phyloP scores from a whole-genome alignment of 2,329 filamentous ascomycete genomes.

The Claviceps capensis region DNA sequence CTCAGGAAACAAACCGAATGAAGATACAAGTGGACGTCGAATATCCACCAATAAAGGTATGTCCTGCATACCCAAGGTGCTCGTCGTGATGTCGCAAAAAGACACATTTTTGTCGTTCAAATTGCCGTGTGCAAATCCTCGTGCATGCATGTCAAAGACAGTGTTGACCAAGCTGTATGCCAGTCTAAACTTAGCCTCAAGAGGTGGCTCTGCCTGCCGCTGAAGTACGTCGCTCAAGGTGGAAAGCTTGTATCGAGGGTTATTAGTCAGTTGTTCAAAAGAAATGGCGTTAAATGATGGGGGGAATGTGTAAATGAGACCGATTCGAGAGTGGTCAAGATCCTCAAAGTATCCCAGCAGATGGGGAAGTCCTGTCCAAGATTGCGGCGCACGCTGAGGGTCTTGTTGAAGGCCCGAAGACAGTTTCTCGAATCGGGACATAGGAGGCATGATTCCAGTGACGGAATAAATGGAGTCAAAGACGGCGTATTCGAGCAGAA shows the following conservation, averaged over 20 bases:
- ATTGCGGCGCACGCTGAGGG: conserved; percentile 34
- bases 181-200: conserved; percentile 65
- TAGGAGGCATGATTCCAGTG: conserved; percentile 49
- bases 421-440: conserved; percentile 51
- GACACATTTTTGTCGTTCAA: conserved; percentile 54
- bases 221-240: conserved; percentile 41
- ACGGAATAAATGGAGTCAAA: conserved; percentile 49
- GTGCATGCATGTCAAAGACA: conserved; percentile 58
- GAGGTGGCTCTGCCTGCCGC: conserved; percentile 42
- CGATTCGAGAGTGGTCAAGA: conserved; percentile 52
- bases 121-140: conserved; percentile 57
- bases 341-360: conserved; percentile 64
- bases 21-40: conserved; percentile 54
- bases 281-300: conserved; percentile 46
- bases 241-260: conserved; percentile 35
- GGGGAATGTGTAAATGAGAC: conserved; percentile 63
- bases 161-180: conserved; percentile 60
- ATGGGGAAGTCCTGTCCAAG: conserved; percentile 48
- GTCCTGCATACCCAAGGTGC: conserved; percentile 25
- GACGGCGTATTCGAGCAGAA: conserved; percentile 59
- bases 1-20: conserved; percentile 55
- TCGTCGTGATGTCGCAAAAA: conserved; percentile 38
- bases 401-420: conserved; percentile 43
- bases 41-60: conserved; percentile 39
- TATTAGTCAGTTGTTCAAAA: conserved; percentile 36